These are phyloP conservation scores for Fremontodendron californicum DNA, from an alignment of 345 rosid species.

Conservation along the genomic window DNA sequence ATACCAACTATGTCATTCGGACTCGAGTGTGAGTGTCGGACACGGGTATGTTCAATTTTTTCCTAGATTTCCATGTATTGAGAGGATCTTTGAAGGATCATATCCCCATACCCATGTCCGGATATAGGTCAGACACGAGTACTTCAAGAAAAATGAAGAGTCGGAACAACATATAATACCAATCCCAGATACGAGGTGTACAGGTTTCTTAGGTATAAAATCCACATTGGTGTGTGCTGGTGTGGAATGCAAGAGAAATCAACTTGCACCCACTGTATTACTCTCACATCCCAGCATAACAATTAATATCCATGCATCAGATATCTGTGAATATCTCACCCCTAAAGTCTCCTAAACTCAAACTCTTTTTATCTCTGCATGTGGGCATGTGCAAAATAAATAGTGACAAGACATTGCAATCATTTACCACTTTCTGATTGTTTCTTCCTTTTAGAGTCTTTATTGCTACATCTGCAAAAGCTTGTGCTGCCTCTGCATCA, in stretches of 20 bases:
- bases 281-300: background rate
- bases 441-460: constrained; percentile 68
- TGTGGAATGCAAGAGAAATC: background rate
- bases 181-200: too few species aligned
- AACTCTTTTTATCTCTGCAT: background rate
- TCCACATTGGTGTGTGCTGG: background rate
- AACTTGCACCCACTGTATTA: background rate
- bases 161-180: too few species aligned
- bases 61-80: too few species aligned
- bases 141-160: too few species aligned
- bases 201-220: background rate
- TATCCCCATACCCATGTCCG: too few species aligned
- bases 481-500: constrained; percentile 88
- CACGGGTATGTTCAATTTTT: too few species aligned
- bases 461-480: constrained; percentile 78
- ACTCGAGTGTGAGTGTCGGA: too few species aligned
- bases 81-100: too few species aligned
- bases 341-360: too few species aligned
- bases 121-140: too few species aligned
- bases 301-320: background rate
- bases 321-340: too few species aligned
- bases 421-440: constrained; percentile 49
- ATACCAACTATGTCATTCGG: background rate
- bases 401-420: background rate
- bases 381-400: background rate